Evolutionary conservation across 441 rosid genomes (phyloP).

Genomic region (Kokia cookei): DNA sequence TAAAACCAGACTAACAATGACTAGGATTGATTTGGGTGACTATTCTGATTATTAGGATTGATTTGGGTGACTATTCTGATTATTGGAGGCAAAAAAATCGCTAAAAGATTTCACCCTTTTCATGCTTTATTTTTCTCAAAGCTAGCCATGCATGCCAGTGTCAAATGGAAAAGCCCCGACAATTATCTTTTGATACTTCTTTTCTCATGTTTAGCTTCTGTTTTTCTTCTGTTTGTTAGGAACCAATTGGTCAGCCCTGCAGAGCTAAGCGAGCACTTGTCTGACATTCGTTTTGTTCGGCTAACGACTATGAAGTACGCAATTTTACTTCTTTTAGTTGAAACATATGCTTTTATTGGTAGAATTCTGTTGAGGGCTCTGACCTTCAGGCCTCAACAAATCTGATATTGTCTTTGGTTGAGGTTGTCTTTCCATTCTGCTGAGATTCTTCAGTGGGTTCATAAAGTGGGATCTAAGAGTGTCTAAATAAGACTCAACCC

Average conservation of each 20-base stretch:
- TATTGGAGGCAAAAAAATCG: not conserved
- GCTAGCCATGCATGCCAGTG: not conserved
- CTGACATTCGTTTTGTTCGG: constrained; percentile 77
- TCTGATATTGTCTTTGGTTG: too few relatives aligned
- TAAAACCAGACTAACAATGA: constrained; percentile 2
- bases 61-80: too few relatives aligned
- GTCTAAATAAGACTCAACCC: too few relatives aligned
- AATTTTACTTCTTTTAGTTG: not conserved
- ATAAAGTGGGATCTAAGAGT: too few relatives aligned
- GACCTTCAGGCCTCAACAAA: too few relatives aligned
- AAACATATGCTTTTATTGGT: not conserved
- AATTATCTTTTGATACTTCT: not conserved
- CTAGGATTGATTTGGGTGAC: not conserved
- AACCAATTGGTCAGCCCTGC: constrained; percentile 53
- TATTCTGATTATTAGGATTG: too few relatives aligned
- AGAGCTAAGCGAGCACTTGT: constrained; percentile 61
- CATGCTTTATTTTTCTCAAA: not conserved
- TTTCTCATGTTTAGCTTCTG: not conserved
- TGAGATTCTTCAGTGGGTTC: too few relatives aligned
- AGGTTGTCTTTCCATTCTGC: too few relatives aligned
- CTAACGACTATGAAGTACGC: constrained; percentile 64
- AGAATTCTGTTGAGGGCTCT: too few relatives aligned
- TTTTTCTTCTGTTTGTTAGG: constrained; percentile 34
- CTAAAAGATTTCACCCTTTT: not conserved
- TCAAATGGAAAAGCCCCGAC: not conserved